Evolutionary conservation across 2,329 filamentous ascomycete species (phyloP), one percentile per base, ranked within the genome.

Genomic region (Orbilia ellipsospora): DNA sequence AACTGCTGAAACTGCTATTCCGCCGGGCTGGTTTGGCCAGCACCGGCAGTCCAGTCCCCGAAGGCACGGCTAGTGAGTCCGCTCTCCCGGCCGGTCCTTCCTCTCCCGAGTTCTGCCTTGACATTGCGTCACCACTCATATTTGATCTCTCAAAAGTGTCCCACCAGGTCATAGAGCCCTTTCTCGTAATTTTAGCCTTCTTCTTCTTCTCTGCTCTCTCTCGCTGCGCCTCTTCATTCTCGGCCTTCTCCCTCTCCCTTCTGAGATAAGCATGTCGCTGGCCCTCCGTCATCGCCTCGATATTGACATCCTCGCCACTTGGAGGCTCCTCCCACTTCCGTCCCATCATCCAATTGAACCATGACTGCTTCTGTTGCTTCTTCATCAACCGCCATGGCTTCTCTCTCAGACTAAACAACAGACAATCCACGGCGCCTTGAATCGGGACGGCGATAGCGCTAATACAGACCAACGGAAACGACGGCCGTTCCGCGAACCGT

Each of bases 391-490:
- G 83, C 91, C 91, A 94, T 0, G 91, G 91, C 80, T 88, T 88
- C 81, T 94, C 92, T 52, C 90, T 86, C 31, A 87, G 83, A 31
- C 86, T 87, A 81, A 94, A 94, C 20, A 94, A 85, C 66, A 86
- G 81, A 74, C 89, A 88, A 80, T 94, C 90, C 0, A 89, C 88
- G 0, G 88, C 85, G 1, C 90, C 91, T 81, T 93, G 90, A 42
- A 87, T 84, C 55, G 85, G 87, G 36, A 92, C 80, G 79, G 85
- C 90, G 56, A 89, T 83, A 2, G 88, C 85, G 75, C 84, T 85
- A 23, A 88, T 79, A 5, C 89, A 80, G 10, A 84, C 83, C 55
- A 94, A 82, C 63, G 82, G 85, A 77, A 87, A 89, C 0, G 90
- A 85, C 0, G 86, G 86, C 56, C 86, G 81, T 15, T 80, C 77